Evolutionary conservation across 2,329 filamentous ascomycete genomes (phyloP).

Genomic region (Colletotrichum theobromicola): DNA sequence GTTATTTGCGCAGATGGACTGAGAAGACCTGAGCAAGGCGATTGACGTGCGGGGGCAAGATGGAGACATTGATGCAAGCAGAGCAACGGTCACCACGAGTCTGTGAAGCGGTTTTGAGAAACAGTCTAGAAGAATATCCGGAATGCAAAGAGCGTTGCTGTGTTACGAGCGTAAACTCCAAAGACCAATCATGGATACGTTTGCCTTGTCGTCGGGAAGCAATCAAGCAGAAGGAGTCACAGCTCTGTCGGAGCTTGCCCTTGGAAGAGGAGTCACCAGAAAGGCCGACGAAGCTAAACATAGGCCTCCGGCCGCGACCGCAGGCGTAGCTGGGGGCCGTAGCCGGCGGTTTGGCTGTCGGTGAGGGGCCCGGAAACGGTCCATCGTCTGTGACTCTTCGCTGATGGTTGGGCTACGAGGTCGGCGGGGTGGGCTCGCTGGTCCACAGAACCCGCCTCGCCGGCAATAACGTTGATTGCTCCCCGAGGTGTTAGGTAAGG

Average conservation of each 20-base stretch:
- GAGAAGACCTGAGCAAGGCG: background rate
- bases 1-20: background rate
- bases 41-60: background rate
- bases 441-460: constrained; percentile 14
- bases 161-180: background rate
- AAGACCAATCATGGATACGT: background rate
- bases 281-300: background rate
- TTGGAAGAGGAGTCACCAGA: background rate
- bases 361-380: constrained; percentile 10
- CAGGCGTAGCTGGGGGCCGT: constrained; percentile 5
- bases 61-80: background rate
- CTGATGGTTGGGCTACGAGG: constrained; percentile 4
- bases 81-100: background rate
- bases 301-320: background rate
- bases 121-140: background rate
- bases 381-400: constrained; percentile 13
- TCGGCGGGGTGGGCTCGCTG: background rate
- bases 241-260: background rate
- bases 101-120: background rate
- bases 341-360: constrained; percentile 15
- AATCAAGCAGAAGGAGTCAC: constrained; percentile 5
- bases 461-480: constrained; percentile 21
- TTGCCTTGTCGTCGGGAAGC: background rate
- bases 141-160: constrained; percentile 7
- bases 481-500: constrained; percentile 20